Percentiles rank a stretch among this genome's conserved stretches.
phyloP scores from a whole-genome alignment of 1,139 yeast genomes.

The Suhomyces yuchorum region DNA sequence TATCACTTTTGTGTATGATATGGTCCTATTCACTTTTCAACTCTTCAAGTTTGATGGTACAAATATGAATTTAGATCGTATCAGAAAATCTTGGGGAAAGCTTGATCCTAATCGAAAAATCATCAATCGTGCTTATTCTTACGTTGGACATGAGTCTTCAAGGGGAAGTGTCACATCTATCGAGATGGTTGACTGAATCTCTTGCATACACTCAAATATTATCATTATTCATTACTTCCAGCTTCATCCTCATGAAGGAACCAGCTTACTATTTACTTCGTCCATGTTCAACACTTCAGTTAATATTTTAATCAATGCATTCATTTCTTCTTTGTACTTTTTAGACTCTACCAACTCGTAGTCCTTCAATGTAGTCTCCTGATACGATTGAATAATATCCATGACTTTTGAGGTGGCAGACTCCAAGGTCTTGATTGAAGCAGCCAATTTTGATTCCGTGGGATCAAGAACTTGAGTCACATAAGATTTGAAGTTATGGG shows the following conservation, averaged over 20 bases:
- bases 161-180: conserved; percentile 17
- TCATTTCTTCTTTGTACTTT: conserved; percentile 24
- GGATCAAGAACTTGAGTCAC: conserved; percentile 14
- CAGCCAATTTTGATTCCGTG: conserved; percentile 15
- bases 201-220: too few species aligned
- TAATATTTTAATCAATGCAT: conserved; percentile 24
- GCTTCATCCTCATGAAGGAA: not conserved
- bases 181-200: conserved; percentile 2
- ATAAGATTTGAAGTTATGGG: conserved; percentile 13
- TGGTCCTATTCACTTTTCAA: conserved; percentile 33
- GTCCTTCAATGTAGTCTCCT: conserved; percentile 7
- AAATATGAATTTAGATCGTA: conserved; percentile 48
- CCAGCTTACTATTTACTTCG: not conserved
- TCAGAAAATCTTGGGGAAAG: conserved; percentile 45
- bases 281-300: conserved; percentile 18
- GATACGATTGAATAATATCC: conserved; percentile 11
- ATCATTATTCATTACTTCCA: conserved; percentile 8
- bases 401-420: conserved; percentile 12
- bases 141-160: conserved; percentile 37
- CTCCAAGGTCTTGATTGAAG: conserved; percentile 12
- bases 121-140: conserved; percentile 40
- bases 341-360: conserved; percentile 13
- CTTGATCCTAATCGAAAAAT: conserved; percentile 48
- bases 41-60: conserved; percentile 40
- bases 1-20: conserved; percentile 35